Conservation (phyloP, 2,329 filamentous ascomycete genomes). For the Phialocephala subalpina region DNA sequence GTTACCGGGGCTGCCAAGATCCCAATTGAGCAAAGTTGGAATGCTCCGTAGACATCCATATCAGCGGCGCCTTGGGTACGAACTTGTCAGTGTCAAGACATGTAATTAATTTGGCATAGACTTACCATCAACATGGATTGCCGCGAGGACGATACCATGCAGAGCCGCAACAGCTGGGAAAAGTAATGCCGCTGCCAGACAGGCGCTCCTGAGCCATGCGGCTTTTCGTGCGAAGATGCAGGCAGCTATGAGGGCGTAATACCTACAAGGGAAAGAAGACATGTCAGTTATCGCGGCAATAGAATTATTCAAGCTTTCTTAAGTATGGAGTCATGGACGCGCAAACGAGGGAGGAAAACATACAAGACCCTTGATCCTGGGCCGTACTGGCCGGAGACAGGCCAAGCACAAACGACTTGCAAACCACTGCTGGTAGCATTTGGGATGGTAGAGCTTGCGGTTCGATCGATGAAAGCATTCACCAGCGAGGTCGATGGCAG, state of each 20-base stretch:
- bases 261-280: slow-evolving; percentile 48
- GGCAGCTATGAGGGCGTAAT: slow-evolving; percentile 69
- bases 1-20: slow-evolving; percentile 70
- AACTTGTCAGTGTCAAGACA: no score
- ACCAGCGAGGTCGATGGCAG: no score
- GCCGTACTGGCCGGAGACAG: slow-evolving; percentile 60
- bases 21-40: slow-evolving; percentile 72
- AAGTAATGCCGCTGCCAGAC: slow-evolving; percentile 67
- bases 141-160: slow-evolving; percentile 68
- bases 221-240: slow-evolving; percentile 69
- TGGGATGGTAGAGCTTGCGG: no score
- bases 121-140: slow-evolving; percentile 65
- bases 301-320: background rate
- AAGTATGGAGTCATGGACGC: background rate
- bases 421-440: no score
- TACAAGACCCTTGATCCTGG: slow-evolving; percentile 60
- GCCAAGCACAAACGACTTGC: no score
- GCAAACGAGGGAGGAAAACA: no score
- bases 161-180: slow-evolving; percentile 70
- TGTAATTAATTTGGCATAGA: slow-evolving; percentile 1
- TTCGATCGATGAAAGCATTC: no score
- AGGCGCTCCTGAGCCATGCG: slow-evolving; percentile 69
- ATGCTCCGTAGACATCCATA: slow-evolving; percentile 73
- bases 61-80: slow-evolving; percentile 62
- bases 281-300: slow-evolving; percentile 1